Evolutionary conservation across 2,329 filamentous ascomycete species (phyloP), one percentile per base, ranked within the genome.

Genomic region (Ophiostoma ulmi): DNA sequence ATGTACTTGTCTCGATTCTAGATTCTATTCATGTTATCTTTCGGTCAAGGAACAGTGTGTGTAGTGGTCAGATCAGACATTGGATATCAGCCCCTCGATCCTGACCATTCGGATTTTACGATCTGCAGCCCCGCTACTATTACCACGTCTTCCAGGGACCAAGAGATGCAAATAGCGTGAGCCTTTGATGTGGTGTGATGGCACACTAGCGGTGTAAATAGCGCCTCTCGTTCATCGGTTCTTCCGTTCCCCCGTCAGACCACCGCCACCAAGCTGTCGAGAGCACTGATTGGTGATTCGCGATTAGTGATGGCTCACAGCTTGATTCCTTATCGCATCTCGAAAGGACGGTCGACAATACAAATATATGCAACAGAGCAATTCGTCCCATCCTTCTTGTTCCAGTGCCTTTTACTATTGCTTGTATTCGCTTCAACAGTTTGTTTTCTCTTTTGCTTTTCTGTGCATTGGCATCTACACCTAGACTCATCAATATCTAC

Each of bases 221-320:
- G 63, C 8, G 36, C 8, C 63, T 22, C 17, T 17, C 4, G 26
- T 7, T 13, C 58, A 36, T 63, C 58, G 58, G 10, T 8, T 41
- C 63, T 65, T 65, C 63, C 63, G 63, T 65, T 65, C 36, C 63
- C 14, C 63, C 63, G 63, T 65, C 63, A 65, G 61, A n/a, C 61
- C 61, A 64, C 31, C 31, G 14, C 35, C 61, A 38, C 35, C 31
- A 36, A 38, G 58, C 58, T 38, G 7, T 36, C 31, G 14, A 13
- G 17, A n/a, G 6, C 61, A 38, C 58, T 22, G 61, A 64, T 38
- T 22, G 63, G 35, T 38, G 61, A 64, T 64, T 36, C 7, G 14
- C 61, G 31, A 38, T 64, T 31, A 31, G 26, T 31, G 52, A 58
- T 58, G 52, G 52, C 52, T 10, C 8, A 17, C 52, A 26, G 52